Base-by-base conservation (phyloP, 768 basidiomycete species). In the Pleurotus ostreatus region DNA sequence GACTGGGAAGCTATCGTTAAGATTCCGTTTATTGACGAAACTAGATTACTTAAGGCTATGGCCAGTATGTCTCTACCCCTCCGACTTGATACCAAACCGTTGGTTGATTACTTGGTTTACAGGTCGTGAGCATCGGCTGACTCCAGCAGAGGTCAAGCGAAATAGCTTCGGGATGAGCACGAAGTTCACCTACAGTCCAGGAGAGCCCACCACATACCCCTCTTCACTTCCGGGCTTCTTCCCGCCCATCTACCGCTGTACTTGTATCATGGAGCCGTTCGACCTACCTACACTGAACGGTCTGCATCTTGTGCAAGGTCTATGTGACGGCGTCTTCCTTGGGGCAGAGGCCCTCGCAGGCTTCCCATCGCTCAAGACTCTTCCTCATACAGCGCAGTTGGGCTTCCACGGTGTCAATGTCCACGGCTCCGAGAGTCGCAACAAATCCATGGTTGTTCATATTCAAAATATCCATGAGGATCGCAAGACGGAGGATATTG, bases 1-100 rank as follows among this genome's bases (percentile, higher is more conserved):
- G 96, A 98, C 22, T 99, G 97, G 97, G 97, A 99, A 69, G 96
- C 97, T 0, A 84, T 98, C 49, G 94, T 99, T 54, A 98, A 98
- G 74, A 98, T 99, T 61, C 97, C 97, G 0, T 99, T 99, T 70
- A 98, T 99, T 58, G 86, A 97, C 46, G 85, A 95, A 68, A 62
- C 72, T 9, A 78, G 92, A 51, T 68, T 99, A 18, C 72, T 97
- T 30, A 75, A 75, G 30, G 91, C 95, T 2, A 98, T 99, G 96
- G 72, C 76, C 30, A 71, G 92, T 92, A 68, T 63, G 85, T 74
- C 13, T 60, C 9, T 41, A 37, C n/a, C 58, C 11, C 18, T 34
- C 9, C 48, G 37, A 46, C 38, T 13, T 22, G 5, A 38, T 39
- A 26, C 12, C 5, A 9, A 20, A 39, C 41, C 18, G 22, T 55